A percentile compares a stretch with the other conserved stretches of the same genome.
phyloP scores from a whole-genome alignment of 176 grass and related monocot species.

The Tillandsia leiboldiana region DNA sequence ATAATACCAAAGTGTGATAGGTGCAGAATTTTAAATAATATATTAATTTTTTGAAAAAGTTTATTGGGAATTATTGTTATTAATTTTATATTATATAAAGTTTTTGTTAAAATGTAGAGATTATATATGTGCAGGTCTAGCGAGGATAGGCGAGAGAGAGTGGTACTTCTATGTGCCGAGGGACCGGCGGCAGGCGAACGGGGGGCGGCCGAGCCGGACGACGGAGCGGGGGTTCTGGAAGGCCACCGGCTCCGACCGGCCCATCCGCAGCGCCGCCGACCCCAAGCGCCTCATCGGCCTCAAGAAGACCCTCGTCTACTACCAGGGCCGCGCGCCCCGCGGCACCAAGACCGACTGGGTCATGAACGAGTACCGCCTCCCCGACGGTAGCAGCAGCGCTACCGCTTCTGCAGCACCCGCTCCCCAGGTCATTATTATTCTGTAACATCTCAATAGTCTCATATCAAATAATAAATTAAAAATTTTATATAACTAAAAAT shows the following conservation, averaged over 20 bases:
- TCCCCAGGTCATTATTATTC: slow-evolving; percentile 19
- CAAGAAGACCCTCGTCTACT: slow-evolving; percentile 96
- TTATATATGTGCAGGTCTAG: slow-evolving; percentile 29
- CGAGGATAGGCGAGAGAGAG: slow-evolving; percentile 75
- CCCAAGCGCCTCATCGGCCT: slow-evolving; percentile 83
- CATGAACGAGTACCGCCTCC: slow-evolving; percentile 97
- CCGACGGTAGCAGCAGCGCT: slow-evolving; percentile 3
- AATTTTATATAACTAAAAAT: no score
- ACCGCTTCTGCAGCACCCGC: neutral
- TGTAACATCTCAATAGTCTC: no score
- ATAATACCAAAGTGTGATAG: no score
- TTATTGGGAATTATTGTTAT: no score
- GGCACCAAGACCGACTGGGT: slow-evolving; percentile 91
- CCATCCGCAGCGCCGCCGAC: slow-evolving; percentile 59
- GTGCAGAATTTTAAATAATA: no score
- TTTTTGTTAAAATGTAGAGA: no score
- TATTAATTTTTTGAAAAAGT: no score
- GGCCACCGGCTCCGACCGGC: slow-evolving; percentile 78
- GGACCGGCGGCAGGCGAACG: slow-evolving; percentile 46
- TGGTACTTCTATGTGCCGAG: slow-evolving; percentile 98
- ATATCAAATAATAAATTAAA: no score
- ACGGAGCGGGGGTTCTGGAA: slow-evolving; percentile 96
- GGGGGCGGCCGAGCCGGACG: slow-evolving; percentile 61
- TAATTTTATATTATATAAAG: no score
- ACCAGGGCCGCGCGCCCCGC: slow-evolving; percentile 62